Evolutionary conservation across 345 rosid species (phyloP).

Genomic region (Eucalyptus pauciflora): DNA sequence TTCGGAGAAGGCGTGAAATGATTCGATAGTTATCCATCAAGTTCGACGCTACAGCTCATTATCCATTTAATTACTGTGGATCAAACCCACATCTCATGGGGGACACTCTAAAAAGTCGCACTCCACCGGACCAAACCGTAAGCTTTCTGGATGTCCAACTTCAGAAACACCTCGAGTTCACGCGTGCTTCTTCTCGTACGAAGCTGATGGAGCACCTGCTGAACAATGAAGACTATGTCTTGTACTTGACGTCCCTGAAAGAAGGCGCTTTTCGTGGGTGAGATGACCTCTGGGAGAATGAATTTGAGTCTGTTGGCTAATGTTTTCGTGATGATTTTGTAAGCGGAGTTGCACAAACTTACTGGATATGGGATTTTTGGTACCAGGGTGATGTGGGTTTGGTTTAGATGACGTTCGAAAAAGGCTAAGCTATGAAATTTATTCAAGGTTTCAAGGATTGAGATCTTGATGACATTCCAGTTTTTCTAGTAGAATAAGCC

Average conservation of each 20-base stretch:
- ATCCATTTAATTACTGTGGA: neutral
- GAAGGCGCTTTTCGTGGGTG: neutral
- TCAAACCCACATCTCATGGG: neutral
- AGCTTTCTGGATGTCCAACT: neutral
- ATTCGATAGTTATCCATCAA: neutral
- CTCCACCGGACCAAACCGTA: neutral
- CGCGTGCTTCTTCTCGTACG: neutral
- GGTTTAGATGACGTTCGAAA: neutral
- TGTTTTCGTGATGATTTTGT: neutral
- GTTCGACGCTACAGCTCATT: neutral
- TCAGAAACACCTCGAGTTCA: neutral
- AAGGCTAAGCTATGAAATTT: neutral
- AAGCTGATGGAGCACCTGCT: neutral
- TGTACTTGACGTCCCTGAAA: neutral
- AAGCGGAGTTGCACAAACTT: neutral
- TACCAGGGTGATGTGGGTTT: neutral
- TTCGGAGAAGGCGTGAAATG: neutral
- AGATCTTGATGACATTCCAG: neutral
- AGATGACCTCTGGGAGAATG: neutral
- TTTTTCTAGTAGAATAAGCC: neutral
- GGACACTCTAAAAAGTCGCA: neutral
- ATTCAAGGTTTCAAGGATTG: neutral
- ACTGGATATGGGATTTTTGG: neutral
- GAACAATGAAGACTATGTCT: neutral
- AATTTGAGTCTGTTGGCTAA: neutral